Evolutionary conservation across 768 basidiomycete species (phyloP).

Genomic region (Xerocomellus chrysenteron): DNA sequence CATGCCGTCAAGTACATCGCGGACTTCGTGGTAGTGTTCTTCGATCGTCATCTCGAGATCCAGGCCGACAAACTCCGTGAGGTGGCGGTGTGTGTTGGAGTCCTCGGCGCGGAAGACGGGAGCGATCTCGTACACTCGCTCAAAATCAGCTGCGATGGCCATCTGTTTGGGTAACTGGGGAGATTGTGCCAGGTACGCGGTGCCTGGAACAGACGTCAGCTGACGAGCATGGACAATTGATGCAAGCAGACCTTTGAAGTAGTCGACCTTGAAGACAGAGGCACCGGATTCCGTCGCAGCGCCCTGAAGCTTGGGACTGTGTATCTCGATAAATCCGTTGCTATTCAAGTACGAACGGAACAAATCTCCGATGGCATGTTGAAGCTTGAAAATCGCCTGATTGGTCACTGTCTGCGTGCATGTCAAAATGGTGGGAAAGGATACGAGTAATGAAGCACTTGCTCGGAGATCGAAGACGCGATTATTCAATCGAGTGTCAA

Average conservation of each 20-base stretch:
- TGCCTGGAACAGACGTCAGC: constrained; percentile 47
- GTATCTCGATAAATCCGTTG: constrained; percentile 89
- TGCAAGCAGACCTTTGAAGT: constrained; percentile 77
- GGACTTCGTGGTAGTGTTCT: constrained; percentile 97
- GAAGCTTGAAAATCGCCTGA: constrained; percentile 92
- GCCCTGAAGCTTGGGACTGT: constrained; percentile 95
- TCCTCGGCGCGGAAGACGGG: constrained; percentile 97
- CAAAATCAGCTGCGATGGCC: constrained; percentile 98
- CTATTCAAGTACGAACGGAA: constrained; percentile 81
- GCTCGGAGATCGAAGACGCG: constrained; percentile 92
- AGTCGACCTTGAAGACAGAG: constrained; percentile 95
- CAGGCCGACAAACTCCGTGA: constrained; percentile 97
- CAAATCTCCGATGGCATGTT: constrained; percentile 81
- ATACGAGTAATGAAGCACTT: constrained; percentile 28
- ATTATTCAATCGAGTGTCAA: constrained; percentile 94
- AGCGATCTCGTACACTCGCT: constrained; percentile 96
- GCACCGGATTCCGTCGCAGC: constrained; percentile 97
- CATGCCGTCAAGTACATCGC: constrained; percentile 87
- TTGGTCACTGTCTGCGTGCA: constrained; percentile 80
- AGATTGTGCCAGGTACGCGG: constrained; percentile 92
- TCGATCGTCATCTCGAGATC: constrained; percentile 99
- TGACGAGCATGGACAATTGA: not conserved
- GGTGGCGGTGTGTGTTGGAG: constrained; percentile 94
- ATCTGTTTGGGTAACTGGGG: constrained; percentile 99
- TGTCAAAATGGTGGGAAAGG: constrained; percentile 6